Conservation (phyloP, 2,329 filamentous ascomycete genomes). For the Fusarium buxicola region DNA sequence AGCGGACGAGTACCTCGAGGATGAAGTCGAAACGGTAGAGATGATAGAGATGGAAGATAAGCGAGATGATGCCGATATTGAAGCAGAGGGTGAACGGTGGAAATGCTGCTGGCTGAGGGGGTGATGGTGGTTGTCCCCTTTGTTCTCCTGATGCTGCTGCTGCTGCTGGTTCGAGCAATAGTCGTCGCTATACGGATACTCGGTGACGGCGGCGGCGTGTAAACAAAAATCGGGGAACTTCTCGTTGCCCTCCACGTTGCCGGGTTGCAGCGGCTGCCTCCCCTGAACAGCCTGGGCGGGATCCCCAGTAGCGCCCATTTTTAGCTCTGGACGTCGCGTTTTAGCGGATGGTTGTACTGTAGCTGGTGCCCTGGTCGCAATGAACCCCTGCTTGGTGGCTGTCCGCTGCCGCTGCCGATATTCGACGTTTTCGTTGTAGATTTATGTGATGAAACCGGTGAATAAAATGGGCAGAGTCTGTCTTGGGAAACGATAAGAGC, state of each 20-base stretch:
- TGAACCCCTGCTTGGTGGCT: conserved; percentile 16
- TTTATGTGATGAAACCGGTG: no score
- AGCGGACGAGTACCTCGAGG: conserved; percentile 38
- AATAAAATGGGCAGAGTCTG: no score
- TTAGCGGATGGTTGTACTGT: conserved; percentile 23
- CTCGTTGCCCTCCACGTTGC: conserved; percentile 53
- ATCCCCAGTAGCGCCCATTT: conserved; percentile 40
- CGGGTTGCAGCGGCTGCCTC: conserved; percentile 48
- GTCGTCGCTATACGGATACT: conserved; percentile 26
- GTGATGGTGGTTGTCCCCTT: conserved; percentile 42
- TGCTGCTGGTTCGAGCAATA: conserved; percentile 18
- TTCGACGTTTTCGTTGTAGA: no score
- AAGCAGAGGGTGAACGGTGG: conserved; percentile 42
- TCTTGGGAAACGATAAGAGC: no score
- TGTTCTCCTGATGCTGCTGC: conserved; percentile 15
- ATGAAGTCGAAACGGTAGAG: conserved; percentile 34
- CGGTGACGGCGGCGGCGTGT: conserved; percentile 41
- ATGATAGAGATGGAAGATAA: conserved; percentile 44
- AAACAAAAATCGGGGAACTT: conserved; percentile 60
- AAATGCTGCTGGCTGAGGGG: conserved; percentile 43
- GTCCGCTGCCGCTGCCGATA: background rate
- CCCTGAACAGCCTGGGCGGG: conserved; percentile 37
- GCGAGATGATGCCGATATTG: conserved; percentile 41
- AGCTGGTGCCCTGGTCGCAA: conserved; percentile 18
- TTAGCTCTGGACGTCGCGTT: conserved; percentile 25